These are phyloP conservation scores for Polygonum aviculare DNA, from an alignment of 148 eudicot species.

Conservation along the genomic window DNA sequence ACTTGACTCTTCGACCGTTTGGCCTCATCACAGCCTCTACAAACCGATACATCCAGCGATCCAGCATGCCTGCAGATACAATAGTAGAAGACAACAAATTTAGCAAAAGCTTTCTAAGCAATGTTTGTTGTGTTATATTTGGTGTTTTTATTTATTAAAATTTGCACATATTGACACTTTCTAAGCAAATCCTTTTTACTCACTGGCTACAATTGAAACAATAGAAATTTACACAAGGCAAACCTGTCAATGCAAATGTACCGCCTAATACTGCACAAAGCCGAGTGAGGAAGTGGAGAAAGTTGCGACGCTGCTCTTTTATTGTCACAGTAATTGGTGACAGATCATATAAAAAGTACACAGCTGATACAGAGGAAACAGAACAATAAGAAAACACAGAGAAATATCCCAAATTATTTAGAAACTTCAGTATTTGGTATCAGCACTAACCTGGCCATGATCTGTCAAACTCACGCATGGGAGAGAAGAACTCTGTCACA, in stretches of 20 bases:
- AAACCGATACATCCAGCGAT: conserved; percentile 85
- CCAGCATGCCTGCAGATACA: conserved; percentile 65
- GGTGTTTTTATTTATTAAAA: too few species aligned
- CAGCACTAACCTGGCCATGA: conserved; percentile 84
- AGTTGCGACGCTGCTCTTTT: conserved; percentile 92
- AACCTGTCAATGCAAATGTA: conserved; percentile 97
- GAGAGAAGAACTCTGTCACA: conserved; percentile 91
- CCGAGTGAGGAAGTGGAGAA: conserved; percentile 95
- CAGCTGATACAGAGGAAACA: conserved; percentile 44
- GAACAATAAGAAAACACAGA: neutral
- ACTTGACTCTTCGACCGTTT: conserved; percentile 29
- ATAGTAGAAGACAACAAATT: neutral
- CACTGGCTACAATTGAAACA: too few species aligned
- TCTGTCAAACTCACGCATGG: conserved; percentile 70
- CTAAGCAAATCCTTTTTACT: too few species aligned
- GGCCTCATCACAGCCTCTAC: conserved; percentile 62
- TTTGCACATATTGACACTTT: too few species aligned
- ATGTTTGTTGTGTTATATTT: too few species aligned
- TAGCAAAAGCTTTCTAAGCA: too few species aligned
- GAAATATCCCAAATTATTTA: neutral
- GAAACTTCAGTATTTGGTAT: neutral
- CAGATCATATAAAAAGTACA: conserved; percentile 91
- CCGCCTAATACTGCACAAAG: conserved; percentile 98
- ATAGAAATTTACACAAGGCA: too few species aligned
- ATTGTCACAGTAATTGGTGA: conserved; percentile 98